Base-by-base conservation (phyloP, 139 green algal genomes). In the Bryopsis sp. region DNA sequence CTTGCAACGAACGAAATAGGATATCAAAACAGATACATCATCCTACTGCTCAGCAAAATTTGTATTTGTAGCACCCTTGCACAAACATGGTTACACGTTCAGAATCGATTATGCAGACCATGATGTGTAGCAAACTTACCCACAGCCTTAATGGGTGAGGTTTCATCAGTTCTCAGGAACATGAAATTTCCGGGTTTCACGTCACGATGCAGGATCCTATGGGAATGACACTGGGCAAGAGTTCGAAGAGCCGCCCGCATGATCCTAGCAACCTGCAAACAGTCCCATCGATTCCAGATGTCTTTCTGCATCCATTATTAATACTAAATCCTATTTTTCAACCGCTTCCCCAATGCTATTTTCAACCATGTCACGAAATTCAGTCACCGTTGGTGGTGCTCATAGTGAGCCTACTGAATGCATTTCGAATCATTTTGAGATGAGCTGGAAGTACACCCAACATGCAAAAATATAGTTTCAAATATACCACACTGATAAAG, bases 131-230 rank as follows among this genome's bases (percentile, higher is more conserved):
- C 19, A 26, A 4, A 8, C 74, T 47, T 84, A 85, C 79, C 83
- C n/a, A 96, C 92, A 35, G 89, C 90, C 73, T 95, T 95, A 48
- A 96, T 64, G 2, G 81, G 89, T 3, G 89, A 71, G 24, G 83
- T 68, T 19, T 84, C 68, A 0, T 75, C 72, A 2, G 88, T 75
- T 28, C 72, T 82, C 0, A 93, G 78, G 64, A 96, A 79, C 88
- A 95, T 91, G 78, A 96, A 96, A 77, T 96, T 96, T 47, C 90
- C 88, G 61, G 79, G 79, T 72, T 94, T 94, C 64, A 94, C 83
- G 75, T 94, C 86, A 2, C 84, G 74, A 73, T 95, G 89, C 39
- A 95, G 72, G 61, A 93, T 94, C 72, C 81, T 73, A 59, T 88
- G 81, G 1, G 74, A 48, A 72, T 90, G 84, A 72, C 86, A 92